A percentile compares a stretch with the other conserved stretches of the same genome.
phyloP scores from a whole-genome alignment of 768 basidiomycete species.

The Boletellus emodensis region DNA sequence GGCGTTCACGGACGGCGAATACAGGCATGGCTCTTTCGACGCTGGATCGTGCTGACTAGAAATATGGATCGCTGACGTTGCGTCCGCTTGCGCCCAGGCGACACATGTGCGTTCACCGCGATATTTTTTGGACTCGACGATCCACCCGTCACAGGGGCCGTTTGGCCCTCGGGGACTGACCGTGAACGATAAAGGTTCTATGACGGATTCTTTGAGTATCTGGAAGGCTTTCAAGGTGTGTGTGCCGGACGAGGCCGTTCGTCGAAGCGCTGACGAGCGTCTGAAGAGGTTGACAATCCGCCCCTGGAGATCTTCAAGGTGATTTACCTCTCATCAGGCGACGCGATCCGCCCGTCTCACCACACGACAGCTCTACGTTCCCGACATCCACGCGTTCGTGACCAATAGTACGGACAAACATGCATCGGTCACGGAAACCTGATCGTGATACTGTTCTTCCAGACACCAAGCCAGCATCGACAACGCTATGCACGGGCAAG shows the following conservation, averaged over 20 bases:
- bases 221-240: conserved; percentile 26
- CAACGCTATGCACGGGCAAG: conserved; percentile 42
- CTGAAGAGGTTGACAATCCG: conserved; percentile 20
- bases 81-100: conserved; percentile 7
- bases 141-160: too few relatives aligned
- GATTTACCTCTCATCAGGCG: neutral
- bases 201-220: conserved; percentile 27
- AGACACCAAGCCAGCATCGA: conserved; percentile 11
- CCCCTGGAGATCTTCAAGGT: conserved; percentile 27
- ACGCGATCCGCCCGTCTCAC: neutral
- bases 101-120: conserved; percentile 19
- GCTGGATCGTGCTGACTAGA: conserved; percentile 8
- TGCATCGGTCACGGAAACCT: too few relatives aligned
- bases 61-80: conserved; percentile 1
- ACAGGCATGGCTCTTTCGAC: conserved; percentile 29
- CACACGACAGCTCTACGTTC: conserved; percentile 22
- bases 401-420: conserved; percentile 12
- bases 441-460: neutral
- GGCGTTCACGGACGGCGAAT: conserved; percentile 44
- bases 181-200: conserved; percentile 16
- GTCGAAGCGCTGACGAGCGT: conserved; percentile 1
- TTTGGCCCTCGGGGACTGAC: neutral
- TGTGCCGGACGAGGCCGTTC: neutral
- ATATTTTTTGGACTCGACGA: too few relatives aligned
- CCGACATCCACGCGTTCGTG: conserved; percentile 22